Base-by-base conservation (phyloP, 345 rosid species). In the Raphanus sativus region DNA sequence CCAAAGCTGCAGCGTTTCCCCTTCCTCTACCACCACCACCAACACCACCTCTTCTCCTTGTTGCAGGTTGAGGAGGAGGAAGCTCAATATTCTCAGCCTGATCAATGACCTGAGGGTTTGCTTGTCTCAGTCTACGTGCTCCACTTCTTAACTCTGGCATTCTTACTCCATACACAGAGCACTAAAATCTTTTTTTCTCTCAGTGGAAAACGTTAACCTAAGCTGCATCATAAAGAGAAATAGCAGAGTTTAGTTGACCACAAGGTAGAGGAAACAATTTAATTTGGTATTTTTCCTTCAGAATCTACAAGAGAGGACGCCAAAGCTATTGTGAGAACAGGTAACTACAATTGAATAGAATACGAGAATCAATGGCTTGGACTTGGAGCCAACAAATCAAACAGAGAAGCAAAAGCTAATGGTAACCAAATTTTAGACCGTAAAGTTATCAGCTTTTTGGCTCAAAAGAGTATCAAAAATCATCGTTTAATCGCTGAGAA, bases 111-210 rank as follows among this genome's bases (percentile, higher is more conserved):
- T 90, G 98, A 26, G 89, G 93, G 55, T 71, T 83, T 36, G 93
- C 85, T 86, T 91, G 92, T 82, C 89, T 94, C 74, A 88, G 90
- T 87, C 97, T 89, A 74, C 98, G 89, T 73, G 97, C 89, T 88
- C 97, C 98, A 61, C 97, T 94, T 90, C 94, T 88, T 91, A 94
- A 89, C 84, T 94, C 96, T 56, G 98, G 98, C 98, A 94, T 94
- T 86, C 86, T 28, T 28, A 94, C 73, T 88, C 96, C 98, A 94
- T 91, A 91, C 96, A 94, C 84, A n/a, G 93, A 85, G 90, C 86
- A 87, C 21, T 21, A 80, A 76, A 87, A 50, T 4, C n/a, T 73
- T 15, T 50, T 70, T 77, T 26, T 81, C 83, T 77, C 78, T 76
- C 75, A 17, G 29, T 45, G 59, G 59, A 71, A 55, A 77, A 75